These are phyloP conservation scores for Pythium plurisporium DNA, from an alignment of 352 stramenopile genomes.

Conservation along the genomic window DNA sequence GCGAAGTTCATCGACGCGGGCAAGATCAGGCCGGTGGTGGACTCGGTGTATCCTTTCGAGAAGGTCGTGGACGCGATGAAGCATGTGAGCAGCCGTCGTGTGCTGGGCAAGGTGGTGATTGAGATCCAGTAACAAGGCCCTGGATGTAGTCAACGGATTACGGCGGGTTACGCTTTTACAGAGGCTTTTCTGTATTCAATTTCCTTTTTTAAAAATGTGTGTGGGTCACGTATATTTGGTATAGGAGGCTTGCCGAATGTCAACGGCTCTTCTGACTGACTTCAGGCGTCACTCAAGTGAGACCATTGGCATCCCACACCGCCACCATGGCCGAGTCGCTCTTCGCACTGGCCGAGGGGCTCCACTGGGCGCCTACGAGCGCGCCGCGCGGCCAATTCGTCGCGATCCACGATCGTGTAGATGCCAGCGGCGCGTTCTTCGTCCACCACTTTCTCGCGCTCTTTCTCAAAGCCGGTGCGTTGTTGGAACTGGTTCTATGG, in stretches of 20 bases:
- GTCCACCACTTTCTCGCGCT: slow-evolving; percentile 71
- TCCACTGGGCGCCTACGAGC: slow-evolving; percentile 46
- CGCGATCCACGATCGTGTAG: slow-evolving; percentile 50
- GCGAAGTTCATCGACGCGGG: slow-evolving; percentile 30
- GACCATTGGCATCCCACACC: background rate
- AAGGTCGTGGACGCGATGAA: slow-evolving; percentile 33
- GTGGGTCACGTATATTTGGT: too few relatives aligned
- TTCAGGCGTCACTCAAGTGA: slow-evolving; percentile 6
- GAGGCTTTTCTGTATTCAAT: too few relatives aligned
- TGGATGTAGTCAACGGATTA: too few relatives aligned
- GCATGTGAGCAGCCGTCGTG: slow-evolving; percentile 34
- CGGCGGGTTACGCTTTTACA: too few relatives aligned
- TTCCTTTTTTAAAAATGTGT: too few relatives aligned
- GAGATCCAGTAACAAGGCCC: too few relatives aligned
- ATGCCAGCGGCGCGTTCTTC: slow-evolving; percentile 51
- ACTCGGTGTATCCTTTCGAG: slow-evolving; percentile 40
- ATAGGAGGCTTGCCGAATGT: too few relatives aligned
- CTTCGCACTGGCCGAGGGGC: slow-evolving; percentile 42
- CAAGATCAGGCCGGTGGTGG: slow-evolving; percentile 28
- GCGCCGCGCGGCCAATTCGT: slow-evolving; percentile 53
- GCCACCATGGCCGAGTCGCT: slow-evolving; percentile 52
- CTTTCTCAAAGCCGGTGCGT: slow-evolving; percentile 58
- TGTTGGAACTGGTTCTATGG: too few relatives aligned
- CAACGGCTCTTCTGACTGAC: too few relatives aligned
- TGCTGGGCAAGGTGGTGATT: slow-evolving; percentile 21